Conservation (phyloP, 345 rosid species). For the Eucalyptus curtisii region DNA sequence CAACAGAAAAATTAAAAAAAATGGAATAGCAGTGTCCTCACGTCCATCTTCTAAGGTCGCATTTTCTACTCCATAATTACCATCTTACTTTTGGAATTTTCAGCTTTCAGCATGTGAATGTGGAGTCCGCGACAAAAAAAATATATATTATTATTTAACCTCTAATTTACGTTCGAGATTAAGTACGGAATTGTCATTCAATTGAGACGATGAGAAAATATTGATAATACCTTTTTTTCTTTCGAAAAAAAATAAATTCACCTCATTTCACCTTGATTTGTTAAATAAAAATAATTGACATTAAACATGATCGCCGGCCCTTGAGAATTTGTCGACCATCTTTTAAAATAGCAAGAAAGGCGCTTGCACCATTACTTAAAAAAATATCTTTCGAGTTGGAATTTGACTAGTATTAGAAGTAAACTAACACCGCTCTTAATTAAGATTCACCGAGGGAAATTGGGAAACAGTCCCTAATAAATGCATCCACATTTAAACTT, state of each 20-base stretch:
- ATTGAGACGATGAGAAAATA: neutral
- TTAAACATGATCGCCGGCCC: neutral
- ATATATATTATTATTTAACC: neutral
- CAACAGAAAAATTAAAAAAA: neutral
- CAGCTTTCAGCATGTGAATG: neutral
- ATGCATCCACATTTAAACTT: neutral
- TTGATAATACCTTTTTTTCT: neutral
- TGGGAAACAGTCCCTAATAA: neutral
- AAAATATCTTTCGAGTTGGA: neutral
- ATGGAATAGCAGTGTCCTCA: neutral
- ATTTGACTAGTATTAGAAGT: neutral
- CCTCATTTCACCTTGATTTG: neutral
- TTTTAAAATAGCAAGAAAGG: neutral
- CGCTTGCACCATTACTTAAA: neutral
- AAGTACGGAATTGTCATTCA: neutral
- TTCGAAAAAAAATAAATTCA: fast-evolving
- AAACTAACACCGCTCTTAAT: neutral
- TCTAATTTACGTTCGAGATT: neutral
- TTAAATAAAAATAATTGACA: neutral
- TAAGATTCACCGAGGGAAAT: fast-evolving
- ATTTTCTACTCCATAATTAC: neutral
- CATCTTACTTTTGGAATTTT: neutral
- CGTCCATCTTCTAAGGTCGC: neutral
- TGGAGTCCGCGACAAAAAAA: neutral
- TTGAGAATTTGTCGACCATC: neutral